Evolutionary conservation across 202 grass and related monocot genomes (phyloP).

Genomic region (Setaria viridis): DNA sequence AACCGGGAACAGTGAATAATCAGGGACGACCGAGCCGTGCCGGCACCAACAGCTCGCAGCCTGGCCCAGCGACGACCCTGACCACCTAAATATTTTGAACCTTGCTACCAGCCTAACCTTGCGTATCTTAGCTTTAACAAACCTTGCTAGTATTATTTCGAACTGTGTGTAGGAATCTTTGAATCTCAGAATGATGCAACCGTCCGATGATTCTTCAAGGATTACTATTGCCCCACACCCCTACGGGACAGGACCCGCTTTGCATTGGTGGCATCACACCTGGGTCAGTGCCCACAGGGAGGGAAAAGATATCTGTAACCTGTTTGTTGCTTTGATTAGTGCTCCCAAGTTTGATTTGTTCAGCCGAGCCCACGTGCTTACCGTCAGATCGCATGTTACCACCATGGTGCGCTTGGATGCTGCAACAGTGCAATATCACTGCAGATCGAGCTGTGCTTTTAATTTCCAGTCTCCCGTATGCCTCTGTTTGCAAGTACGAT

Average conservation of each 20-base stretch:
- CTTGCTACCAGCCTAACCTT: too few relatives aligned
- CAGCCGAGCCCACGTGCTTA: not conserved
- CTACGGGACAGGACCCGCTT: too few relatives aligned
- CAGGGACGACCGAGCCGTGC: too few relatives aligned
- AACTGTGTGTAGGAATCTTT: not conserved
- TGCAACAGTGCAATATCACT: not conserved
- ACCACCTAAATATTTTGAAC: too few relatives aligned
- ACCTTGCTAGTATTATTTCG: too few relatives aligned
- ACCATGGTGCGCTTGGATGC: not conserved
- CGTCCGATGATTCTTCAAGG: not conserved
- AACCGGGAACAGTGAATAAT: not conserved
- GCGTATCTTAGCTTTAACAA: not conserved
- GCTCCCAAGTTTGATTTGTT: not conserved
- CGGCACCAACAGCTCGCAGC: not conserved
- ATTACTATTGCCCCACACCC: not conserved
- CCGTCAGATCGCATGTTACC: conserved; percentile 10
- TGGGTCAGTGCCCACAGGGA: too few relatives aligned
- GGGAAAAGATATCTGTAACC: too few relatives aligned
- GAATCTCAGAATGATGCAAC: not conserved
- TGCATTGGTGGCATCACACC: not conserved
- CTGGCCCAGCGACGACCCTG: not conserved
- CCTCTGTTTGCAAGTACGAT: not conserved
- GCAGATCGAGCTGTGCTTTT: not conserved
- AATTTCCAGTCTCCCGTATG: too few relatives aligned
- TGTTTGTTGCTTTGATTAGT: not conserved